Conservation (phyloP, 1,139 yeast species). For the Magnusiomyces clavatus region DNA sequence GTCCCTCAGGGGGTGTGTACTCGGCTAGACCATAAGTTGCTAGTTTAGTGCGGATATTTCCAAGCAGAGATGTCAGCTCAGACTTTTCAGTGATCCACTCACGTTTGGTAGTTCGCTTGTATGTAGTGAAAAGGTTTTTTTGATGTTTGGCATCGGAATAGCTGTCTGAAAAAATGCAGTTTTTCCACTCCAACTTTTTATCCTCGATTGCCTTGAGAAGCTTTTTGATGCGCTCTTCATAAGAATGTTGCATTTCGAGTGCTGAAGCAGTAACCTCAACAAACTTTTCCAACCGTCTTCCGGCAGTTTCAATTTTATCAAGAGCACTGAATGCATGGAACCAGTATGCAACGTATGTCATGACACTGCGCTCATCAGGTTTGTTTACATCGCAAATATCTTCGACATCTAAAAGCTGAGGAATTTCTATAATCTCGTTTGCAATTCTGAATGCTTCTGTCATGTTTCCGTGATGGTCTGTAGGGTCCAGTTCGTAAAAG, state of each 20-base stretch:
- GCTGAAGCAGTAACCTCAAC: constrained; percentile 33
- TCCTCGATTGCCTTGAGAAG: constrained; percentile 26
- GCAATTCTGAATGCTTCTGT: constrained; percentile 37
- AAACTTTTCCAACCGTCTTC: constrained; percentile 35
- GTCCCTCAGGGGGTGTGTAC: constrained; percentile 33
- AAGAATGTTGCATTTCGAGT: constrained; percentile 31
- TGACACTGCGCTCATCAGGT: constrained; percentile 61
- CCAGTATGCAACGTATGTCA: constrained; percentile 61
- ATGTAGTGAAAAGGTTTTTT: constrained; percentile 24
- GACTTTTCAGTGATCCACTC: constrained; percentile 36
- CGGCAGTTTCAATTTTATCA: constrained; percentile 36
- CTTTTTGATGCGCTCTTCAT: constrained; percentile 29
- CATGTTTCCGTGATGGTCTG: constrained; percentile 29
- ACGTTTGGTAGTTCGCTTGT: constrained; percentile 31
- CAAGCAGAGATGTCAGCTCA: constrained; percentile 32
- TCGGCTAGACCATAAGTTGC: constrained; percentile 33
- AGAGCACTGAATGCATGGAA: constrained; percentile 44
- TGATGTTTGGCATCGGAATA: constrained; percentile 32
- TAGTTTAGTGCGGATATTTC: constrained; percentile 35
- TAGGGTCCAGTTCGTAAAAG: constrained; percentile 31
- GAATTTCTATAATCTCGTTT: constrained; percentile 42
- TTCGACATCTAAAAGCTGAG: constrained; percentile 51
- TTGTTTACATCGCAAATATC: constrained; percentile 43
- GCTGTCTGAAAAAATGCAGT: constrained; percentile 26
- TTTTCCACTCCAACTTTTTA: constrained; percentile 23